phyloP scores from a whole-genome alignment of 2,329 filamentous ascomycete species.

The Cladosporium austrohemisphaericum region DNA sequence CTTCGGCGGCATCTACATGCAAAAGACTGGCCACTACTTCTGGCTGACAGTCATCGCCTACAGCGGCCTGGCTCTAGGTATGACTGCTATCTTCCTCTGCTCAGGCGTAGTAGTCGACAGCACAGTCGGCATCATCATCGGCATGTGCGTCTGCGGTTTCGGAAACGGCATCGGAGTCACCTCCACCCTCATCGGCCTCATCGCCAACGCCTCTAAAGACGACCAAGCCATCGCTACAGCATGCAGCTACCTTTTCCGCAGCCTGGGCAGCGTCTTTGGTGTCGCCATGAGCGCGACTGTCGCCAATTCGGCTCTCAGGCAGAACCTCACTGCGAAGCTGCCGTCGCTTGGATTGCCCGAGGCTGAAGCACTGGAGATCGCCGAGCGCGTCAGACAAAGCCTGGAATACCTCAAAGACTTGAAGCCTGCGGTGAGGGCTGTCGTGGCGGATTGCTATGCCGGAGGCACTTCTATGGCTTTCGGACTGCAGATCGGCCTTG shows the following conservation, averaged over 20 bases:
- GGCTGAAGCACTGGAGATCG: slow-evolving; percentile 61
- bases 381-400: slow-evolving; percentile 65
- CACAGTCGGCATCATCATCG: slow-evolving; percentile 52
- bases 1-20: slow-evolving; percentile 63
- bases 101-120: slow-evolving; percentile 52
- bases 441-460: slow-evolving; percentile 67
- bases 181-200: slow-evolving; percentile 65
- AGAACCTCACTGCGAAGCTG: slow-evolving; percentile 52
- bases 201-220: slow-evolving; percentile 63
- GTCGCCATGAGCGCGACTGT: slow-evolving; percentile 68
- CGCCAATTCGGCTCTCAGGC: slow-evolving; percentile 64
- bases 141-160: slow-evolving; percentile 54
- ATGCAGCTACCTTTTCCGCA: slow-evolving; percentile 77
- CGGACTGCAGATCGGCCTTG: slow-evolving; percentile 48
- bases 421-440: slow-evolving; percentile 54
- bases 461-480: slow-evolving; percentile 52
- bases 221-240: slow-evolving; percentile 74
- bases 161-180: slow-evolving; percentile 62
- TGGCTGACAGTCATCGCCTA: slow-evolving; percentile 61
- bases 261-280: slow-evolving; percentile 62
- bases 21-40: slow-evolving; percentile 67
- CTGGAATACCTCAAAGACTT: slow-evolving; percentile 65
- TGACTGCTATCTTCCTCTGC: slow-evolving; percentile 55
- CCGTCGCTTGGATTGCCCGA: slow-evolving; percentile 42
- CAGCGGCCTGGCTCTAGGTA: slow-evolving; percentile 50